Percentiles rank a stretch among this genome's conserved stretches.
phyloP scores from a whole-genome alignment of 805 yeast genomes.

The Yamadazyma ubonensis region DNA sequence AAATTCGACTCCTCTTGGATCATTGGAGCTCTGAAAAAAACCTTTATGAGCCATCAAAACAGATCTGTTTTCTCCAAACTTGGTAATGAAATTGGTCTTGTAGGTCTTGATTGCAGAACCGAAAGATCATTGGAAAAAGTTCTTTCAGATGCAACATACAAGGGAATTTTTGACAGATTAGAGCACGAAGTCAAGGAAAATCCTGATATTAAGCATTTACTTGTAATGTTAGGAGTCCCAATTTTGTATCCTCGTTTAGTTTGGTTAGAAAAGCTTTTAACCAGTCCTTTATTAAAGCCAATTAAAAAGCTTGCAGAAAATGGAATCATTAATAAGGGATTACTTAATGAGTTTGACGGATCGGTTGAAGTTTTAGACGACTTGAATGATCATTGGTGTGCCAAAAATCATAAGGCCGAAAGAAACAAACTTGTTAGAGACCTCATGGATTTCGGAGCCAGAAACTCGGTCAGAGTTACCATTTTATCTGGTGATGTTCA shows the following conservation, averaged over 20 bases:
- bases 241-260: constrained; percentile 92
- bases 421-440: constrained; percentile 66
- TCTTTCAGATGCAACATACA: constrained; percentile 56
- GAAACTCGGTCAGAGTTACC: constrained; percentile 69
- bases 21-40: constrained; percentile 59
- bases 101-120: constrained; percentile 91
- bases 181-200: constrained; percentile 49
- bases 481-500: constrained; percentile 94
- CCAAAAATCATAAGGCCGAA: constrained; percentile 80
- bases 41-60: constrained; percentile 59
- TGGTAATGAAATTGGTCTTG: constrained; percentile 68
- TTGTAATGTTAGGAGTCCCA: constrained; percentile 90
- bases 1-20: constrained; percentile 57
- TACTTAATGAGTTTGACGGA: constrained; percentile 91
- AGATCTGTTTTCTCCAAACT: constrained; percentile 71
- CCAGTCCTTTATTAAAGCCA: constrained; percentile 60
- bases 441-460: constrained; percentile 65
- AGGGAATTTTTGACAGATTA: constrained; percentile 58
- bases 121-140: constrained; percentile 71
- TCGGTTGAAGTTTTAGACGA: constrained; percentile 89
- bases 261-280: constrained; percentile 78
- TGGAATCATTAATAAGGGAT: constrained; percentile 64
- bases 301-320: constrained; percentile 56
- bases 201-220: constrained; percentile 66
- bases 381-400: constrained; percentile 96